Evolutionary conservation across 108 stramenopile genomes (phyloP).

Genomic region (Nitzschia palea): DNA sequence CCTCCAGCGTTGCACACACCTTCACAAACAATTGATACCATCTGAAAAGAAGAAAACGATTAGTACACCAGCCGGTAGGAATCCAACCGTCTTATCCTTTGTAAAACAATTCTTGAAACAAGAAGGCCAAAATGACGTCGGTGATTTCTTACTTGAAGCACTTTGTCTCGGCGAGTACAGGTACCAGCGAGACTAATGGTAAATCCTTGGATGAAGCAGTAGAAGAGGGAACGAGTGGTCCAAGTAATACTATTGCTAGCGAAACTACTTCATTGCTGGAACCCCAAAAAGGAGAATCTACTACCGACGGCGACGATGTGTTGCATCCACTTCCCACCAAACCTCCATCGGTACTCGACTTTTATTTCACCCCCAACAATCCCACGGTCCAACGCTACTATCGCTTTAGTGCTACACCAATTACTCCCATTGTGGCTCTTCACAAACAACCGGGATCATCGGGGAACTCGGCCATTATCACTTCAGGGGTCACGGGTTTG

Average conservation of each 20-base stretch:
- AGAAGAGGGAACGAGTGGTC: neutral
- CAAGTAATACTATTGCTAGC: neutral
- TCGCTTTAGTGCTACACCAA: constrained; percentile 73
- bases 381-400: constrained; percentile 85
- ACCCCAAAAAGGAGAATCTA: neutral
- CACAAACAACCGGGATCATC: constrained; percentile 66
- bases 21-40: too few relatives aligned
- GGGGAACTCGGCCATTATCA: constrained; percentile 15
- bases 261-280: constrained; percentile 29
- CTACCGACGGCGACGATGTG: neutral
- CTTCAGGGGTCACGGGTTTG: constrained; percentile 64
- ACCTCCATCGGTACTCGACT: constrained; percentile 38
- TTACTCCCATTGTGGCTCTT: constrained; percentile 78
- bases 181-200: neutral
- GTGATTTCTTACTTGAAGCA: constrained; percentile 19
- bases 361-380: constrained; percentile 52
- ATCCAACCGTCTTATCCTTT: too few relatives aligned
- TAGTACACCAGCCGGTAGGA: too few relatives aligned
- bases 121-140: neutral
- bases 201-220: constrained; percentile 3
- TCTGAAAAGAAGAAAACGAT: too few relatives aligned
- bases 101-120: neutral
- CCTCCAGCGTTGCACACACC: too few relatives aligned
- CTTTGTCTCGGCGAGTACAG: constrained; percentile 7
- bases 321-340: constrained; percentile 24